Evolutionary conservation across 768 basidiomycete species (phyloP), one percentile per base, ranked within the genome.

Genomic region (Candolleomyces eurysporus): DNA sequence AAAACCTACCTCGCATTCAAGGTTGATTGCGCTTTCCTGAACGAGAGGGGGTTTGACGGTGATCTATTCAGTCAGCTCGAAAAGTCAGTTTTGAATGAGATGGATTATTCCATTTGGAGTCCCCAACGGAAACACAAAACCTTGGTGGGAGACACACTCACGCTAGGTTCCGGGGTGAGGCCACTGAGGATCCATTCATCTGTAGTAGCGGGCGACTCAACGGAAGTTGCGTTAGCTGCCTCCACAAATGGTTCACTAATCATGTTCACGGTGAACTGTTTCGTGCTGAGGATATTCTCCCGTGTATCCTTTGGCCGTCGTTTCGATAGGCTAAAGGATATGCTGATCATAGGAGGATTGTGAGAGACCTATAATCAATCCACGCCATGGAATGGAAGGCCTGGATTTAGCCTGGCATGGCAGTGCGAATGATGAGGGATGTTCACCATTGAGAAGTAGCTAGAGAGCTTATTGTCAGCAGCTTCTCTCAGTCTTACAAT

Each of bases 241-340:
- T 86, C 83, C 53, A 79, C 72, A 64, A 87, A 83, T 0, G 84
- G 73, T 70, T 91, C 88, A 59, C 86, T 89, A 65, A 94, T 84
- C 57, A 89, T 84, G 66, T 84, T 89, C 54, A 88, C 83, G 8
- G 85, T 86, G 71, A 92, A 93, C 67, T 89, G 79, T 62, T 84
- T 86, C 16, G 84, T 88, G 0, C 76, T 74, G 53, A 82, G 71
- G 63, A 91, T 88, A 63, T 92, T 92, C 61, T 80, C 78, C 53
- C 83, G 78, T 17, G 86, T 88, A 68, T 91, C 88, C 68, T 86
- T 84, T 43, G 79, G 77, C 40, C 75, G 72, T 30, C 74, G 75
- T 45, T 72, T 74, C 21, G 77, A 76, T 49, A 80, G 66, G 26
- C 76, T 75, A 69, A 89, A 84, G 6, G 86, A 87, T 52, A 92